Percentiles rank a stretch among this genome's conserved stretches.
These are phyloP conservation scores for Neonectria ditissima DNA, from an alignment of 2,329 filamentous ascomycete species.

Conservation along the genomic window DNA sequence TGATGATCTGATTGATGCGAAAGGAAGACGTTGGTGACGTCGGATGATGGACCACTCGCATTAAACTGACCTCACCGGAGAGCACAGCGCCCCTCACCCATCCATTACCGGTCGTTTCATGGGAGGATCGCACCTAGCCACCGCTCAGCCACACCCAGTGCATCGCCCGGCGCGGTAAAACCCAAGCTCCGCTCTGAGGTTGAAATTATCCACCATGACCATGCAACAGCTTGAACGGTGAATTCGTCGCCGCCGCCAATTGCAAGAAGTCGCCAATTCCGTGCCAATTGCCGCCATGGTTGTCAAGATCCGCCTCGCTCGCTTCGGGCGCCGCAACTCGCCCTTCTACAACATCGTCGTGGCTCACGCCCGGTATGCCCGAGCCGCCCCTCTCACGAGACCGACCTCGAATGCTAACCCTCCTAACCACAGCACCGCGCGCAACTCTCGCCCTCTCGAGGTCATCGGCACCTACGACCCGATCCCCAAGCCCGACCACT, in stretches of 20 bases:
- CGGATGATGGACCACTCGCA: not conserved
- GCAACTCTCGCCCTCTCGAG: conserved; percentile 90
- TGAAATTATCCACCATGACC: conserved; percentile 47
- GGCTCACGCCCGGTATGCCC: conserved; percentile 83
- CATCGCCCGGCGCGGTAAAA: conserved; percentile 54
- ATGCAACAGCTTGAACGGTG: conserved; percentile 23
- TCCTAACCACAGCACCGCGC: conserved; percentile 74
- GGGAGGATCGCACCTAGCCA: conserved; percentile 11
- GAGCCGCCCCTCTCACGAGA: conserved; percentile 5
- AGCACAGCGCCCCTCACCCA: conserved; percentile 2
- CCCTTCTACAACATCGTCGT: conserved; percentile 99
- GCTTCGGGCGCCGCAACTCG: conserved; percentile 88
- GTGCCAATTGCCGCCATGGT: conserved; percentile 72
- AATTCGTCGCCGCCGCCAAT: conserved; percentile 32
- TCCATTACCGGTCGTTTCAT: not conserved
- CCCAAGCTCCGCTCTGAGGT: conserved; percentile 44
- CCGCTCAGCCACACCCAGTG: not conserved
- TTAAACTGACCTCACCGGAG: conserved; percentile 24
- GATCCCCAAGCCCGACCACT: conserved; percentile 70
- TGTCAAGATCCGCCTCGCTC: conserved; percentile 90
- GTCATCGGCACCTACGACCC: conserved; percentile 86
- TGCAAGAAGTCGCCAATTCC: conserved; percentile 7
- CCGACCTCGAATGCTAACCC: conserved; percentile 6
- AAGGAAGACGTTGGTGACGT: not conserved
- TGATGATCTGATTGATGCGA: not conserved